Conservation (phyloP, 352 stramenopile genomes). For the Globisporangium alternatum region DNA sequence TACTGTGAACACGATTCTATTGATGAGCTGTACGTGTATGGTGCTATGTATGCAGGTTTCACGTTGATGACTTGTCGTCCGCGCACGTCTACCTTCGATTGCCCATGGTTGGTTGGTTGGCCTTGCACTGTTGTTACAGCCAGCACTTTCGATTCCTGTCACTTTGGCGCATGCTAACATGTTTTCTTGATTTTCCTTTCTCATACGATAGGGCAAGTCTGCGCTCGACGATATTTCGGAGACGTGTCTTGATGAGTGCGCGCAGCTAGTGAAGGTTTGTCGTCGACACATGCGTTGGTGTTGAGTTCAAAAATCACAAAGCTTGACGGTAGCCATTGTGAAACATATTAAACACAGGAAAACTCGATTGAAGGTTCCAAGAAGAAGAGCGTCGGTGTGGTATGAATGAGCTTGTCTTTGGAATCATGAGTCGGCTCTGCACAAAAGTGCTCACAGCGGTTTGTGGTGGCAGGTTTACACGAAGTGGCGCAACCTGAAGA, state of each 20-base stretch:
- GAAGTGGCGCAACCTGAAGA: conserved; percentile 91
- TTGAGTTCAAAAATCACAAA: neutral
- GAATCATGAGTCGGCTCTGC: neutral
- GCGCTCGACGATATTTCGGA: conserved; percentile 78
- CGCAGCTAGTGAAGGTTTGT: conserved; percentile 89
- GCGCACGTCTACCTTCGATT: conserved; percentile 98
- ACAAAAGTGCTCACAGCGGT: neutral
- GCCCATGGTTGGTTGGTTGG: conserved; percentile 51
- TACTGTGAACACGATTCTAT: neutral
- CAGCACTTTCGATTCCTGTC: neutral
- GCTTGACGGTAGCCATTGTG: neutral
- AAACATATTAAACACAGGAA: conserved; percentile 32
- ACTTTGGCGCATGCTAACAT: neutral
- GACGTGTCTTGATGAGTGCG: conserved; percentile 85
- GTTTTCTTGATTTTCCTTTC: neutral
- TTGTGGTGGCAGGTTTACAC: conserved; percentile 82
- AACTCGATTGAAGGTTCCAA: conserved; percentile 95
- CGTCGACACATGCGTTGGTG: neutral
- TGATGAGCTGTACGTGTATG: neutral
- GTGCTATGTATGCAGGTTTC: conserved; percentile 72
- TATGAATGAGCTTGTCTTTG: conserved; percentile 16
- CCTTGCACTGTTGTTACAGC: neutral
- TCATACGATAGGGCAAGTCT: conserved; percentile 46
- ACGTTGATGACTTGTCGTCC: conserved; percentile 97
- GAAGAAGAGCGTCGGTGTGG: conserved; percentile 85